Evolutionary conservation across 768 basidiomycete species (phyloP).

Genomic region (Baorangia bicolor): DNA sequence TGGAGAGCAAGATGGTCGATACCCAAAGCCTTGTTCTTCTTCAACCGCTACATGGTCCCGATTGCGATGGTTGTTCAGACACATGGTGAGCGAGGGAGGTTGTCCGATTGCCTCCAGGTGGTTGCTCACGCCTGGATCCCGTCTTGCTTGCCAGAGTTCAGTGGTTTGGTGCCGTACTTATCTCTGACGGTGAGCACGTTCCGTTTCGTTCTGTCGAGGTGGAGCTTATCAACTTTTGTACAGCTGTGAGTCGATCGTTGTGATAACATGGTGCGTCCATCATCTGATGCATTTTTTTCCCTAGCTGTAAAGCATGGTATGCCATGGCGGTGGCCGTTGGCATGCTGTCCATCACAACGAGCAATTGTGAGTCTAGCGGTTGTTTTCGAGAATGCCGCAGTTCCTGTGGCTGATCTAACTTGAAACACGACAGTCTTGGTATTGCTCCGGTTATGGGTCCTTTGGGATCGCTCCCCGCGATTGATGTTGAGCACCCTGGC

Average conservation of each 20-base stretch:
- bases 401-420: conserved; percentile 5
- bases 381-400: not conserved
- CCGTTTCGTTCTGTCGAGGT: not conserved
- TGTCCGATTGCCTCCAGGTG: not conserved
- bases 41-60: conserved; percentile 36
- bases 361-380: conserved; percentile 33
- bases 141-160: conserved; percentile 17
- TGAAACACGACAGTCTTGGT: conserved; percentile 33
- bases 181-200: conserved; percentile 15
- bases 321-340: conserved; percentile 28
- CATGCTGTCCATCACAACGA: conserved; percentile 34
- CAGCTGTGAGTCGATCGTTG: conserved; percentile 19
- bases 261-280: not conserved
- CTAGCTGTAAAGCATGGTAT: conserved; percentile 28
- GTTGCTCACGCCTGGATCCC: not conserved
- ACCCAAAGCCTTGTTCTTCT: conserved; percentile 34
- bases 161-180: conserved; percentile 13
- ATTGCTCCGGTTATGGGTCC: conserved; percentile 39
- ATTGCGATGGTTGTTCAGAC: conserved; percentile 29
- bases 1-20: conserved; percentile 30
- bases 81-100: conserved; percentile 25
- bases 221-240: not conserved
- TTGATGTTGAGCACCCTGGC: conserved; percentile 31
- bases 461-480: conserved; percentile 31
- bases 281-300: conserved; percentile 1